Base-by-base conservation (phyloP, 2,329 filamentous ascomycete species). In the Penicillium brevicompactum region DNA sequence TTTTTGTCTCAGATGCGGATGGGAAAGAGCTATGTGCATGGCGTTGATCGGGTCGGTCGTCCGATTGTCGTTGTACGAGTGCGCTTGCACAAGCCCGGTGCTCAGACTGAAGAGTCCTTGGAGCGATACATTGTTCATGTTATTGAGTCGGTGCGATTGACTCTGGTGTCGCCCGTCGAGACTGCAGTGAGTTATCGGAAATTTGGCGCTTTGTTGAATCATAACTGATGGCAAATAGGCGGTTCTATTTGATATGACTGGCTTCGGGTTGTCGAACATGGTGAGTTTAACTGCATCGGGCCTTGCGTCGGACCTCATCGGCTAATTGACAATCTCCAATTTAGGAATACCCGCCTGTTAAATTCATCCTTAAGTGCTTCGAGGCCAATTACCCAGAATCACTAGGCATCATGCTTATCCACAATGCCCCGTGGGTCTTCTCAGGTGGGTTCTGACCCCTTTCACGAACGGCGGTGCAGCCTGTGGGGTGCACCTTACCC, bases 341-440 rank as follows among this genome's bases (percentile, higher is more conserved):
- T 2, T 41, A 88, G 86, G 94, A 99, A 76, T 97, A 97, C 73
- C 86, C 90, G 0, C 93, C 94, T 0, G 90, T 99, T 50, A 97
- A 95, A 70, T 97, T 97, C 76, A 96, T 97, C 87, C 94, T 97
- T 73, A 94, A 94, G 75, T 95, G 91, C 72, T 97, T 97, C 69
- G 93, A 97, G 78, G 92, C 92, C 53, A 97, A 97, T 71, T 97
- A 97, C 67, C 93, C 93, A 0, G 93, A 97, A 74, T 92, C 86
- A 48, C 81, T 97, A 2, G 93, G 92, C 21, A 83, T 88, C 2
- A 89, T 97, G 8, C 81, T 97, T 44, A 90, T 97, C 31, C 93
- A 97, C 79, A 96, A 95, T 72, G 87, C 92, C 0, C 93, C 93
- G 1, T 97, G 93, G 93, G 80, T 97, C 31, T 97, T 97, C 77